Evolutionary conservation across 768 basidiomycete genomes (phyloP).

Genomic region (Candolleomyces aberdarensis): DNA sequence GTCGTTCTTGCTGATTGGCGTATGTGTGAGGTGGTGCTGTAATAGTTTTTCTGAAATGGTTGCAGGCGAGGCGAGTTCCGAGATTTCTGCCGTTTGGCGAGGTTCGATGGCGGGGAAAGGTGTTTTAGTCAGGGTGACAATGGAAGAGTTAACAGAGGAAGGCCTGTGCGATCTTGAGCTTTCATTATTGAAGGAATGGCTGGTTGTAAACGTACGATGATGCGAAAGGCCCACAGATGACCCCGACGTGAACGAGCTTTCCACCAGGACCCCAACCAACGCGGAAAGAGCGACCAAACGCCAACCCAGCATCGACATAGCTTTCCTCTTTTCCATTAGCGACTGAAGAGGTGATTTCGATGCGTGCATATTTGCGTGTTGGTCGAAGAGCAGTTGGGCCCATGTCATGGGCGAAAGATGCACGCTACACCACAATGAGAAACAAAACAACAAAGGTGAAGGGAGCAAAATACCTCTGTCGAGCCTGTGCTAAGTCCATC

Average conservation of each 20-base stretch:
- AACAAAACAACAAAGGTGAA: constrained; percentile 7
- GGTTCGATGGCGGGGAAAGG: constrained; percentile 15
- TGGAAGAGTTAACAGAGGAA: constrained; percentile 59
- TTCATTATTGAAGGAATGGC: constrained; percentile 3
- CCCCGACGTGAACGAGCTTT: constrained; percentile 71
- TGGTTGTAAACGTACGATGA: constrained; percentile 42
- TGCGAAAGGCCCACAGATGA: constrained; percentile 57
- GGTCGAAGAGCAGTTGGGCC: constrained; percentile 67
- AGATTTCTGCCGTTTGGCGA: neutral
- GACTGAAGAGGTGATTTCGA: constrained; percentile 64
- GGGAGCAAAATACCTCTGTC: constrained; percentile 48
- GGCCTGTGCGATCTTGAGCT: constrained; percentile 30
- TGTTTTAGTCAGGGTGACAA: constrained; percentile 46
- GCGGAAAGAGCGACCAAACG: constrained; percentile 83
- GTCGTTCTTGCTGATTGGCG: constrained; percentile 68
- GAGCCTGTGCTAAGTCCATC: constrained; percentile 61
- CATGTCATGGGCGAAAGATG: constrained; percentile 75
- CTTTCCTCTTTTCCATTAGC: constrained; percentile 62
- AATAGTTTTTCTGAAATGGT: constrained; percentile 60
- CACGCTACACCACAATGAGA: constrained; percentile 44
- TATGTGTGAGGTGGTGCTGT: constrained; percentile 72
- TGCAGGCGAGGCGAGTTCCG: constrained; percentile 23
- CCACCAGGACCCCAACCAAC: constrained; percentile 90
- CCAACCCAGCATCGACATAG: constrained; percentile 78
- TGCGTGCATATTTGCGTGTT: constrained; percentile 77